Conservation (phyloP, 1,284 basidiomycete genomes). For the Trichosporon ovoides region DNA sequence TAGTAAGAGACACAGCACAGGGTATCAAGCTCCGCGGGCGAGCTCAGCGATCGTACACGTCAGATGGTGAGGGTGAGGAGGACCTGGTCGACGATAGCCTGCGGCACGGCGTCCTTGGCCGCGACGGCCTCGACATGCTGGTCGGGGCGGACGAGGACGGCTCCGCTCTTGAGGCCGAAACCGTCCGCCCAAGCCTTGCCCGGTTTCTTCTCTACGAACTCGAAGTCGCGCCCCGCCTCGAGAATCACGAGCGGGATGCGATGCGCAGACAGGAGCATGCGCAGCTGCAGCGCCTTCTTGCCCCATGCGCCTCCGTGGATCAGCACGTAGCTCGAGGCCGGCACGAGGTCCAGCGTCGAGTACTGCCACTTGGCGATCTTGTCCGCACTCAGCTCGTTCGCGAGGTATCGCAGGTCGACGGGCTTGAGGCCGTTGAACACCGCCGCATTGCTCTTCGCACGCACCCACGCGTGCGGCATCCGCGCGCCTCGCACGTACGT, state of each 20-base stretch:
- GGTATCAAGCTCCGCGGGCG: too few relatives aligned
- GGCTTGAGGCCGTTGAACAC: slow-evolving; percentile 9
- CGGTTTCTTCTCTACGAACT: slow-evolving; percentile 19
- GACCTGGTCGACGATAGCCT: slow-evolving; percentile 4
- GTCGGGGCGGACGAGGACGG: slow-evolving; percentile 22
- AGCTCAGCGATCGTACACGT: too few relatives aligned
- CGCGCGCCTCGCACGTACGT: slow-evolving; percentile 22
- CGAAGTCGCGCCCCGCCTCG: slow-evolving; percentile 22
- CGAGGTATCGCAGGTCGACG: slow-evolving; percentile 24
- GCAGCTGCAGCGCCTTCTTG: slow-evolving; percentile 12
- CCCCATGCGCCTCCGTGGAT: slow-evolving; percentile 17
- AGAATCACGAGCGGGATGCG: slow-evolving; percentile 9
- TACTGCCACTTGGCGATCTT: slow-evolving; percentile 19
- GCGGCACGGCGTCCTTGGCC: not conserved
- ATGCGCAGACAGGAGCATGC: slow-evolving; percentile 3
- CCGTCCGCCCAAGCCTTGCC: slow-evolving; percentile 20
- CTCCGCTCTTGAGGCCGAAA: slow-evolving; percentile 17
- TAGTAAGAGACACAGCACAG: too few relatives aligned
- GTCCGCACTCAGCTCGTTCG: slow-evolving; percentile 13
- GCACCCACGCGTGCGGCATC: slow-evolving; percentile 24
- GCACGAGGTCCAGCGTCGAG: slow-evolving; percentile 21
- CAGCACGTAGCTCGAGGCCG: slow-evolving; percentile 12
- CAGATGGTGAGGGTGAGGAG: slow-evolving; percentile 1
- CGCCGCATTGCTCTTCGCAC: not conserved
- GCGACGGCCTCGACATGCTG: slow-evolving; percentile 22